phyloP scores from a whole-genome alignment of 169 alveolate genomes.

The Eimeria praecox region DNA sequence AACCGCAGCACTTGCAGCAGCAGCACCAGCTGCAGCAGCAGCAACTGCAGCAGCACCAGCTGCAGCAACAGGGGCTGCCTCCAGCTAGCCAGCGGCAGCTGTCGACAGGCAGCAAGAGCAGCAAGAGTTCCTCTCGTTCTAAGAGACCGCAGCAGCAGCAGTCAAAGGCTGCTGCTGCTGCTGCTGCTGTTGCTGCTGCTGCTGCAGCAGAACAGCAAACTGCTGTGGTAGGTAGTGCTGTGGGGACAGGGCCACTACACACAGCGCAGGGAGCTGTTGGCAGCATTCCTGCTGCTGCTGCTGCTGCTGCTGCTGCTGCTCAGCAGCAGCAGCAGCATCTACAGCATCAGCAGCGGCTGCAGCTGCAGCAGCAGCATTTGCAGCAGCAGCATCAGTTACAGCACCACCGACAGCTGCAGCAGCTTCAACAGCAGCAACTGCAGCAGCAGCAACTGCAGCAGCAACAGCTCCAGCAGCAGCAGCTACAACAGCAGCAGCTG shows the following conservation, averaged over 20 bases:
- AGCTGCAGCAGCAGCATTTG: background rate
- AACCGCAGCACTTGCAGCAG: slow-evolving; percentile 25
- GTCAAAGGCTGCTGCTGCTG: slow-evolving; percentile 30
- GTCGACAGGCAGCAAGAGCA: slow-evolving; percentile 52
- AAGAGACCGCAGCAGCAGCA: slow-evolving; percentile 65
- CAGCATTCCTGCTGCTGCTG: slow-evolving; percentile 36
- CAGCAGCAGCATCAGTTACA: slow-evolving; percentile 8
- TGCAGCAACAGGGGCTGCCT: slow-evolving; percentile 32
- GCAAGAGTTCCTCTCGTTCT: slow-evolving; percentile 29
- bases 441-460: slow-evolving; percentile 16
- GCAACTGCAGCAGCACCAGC: slow-evolving; percentile 48
- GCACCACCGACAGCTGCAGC: slow-evolving; percentile 15
- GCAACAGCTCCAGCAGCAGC: slow-evolving; percentile 39
- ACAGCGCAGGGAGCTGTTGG: slow-evolving; percentile 22
- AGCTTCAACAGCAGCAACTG: slow-evolving; percentile 4
- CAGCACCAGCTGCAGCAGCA: slow-evolving; percentile 51
- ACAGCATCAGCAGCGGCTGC: slow-evolving; percentile 8
- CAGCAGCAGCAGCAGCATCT: slow-evolving; percentile 11
- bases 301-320: slow-evolving; percentile 34
- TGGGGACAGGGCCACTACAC: background rate
- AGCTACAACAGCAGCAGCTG: slow-evolving; percentile 27
- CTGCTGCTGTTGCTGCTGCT: slow-evolving; percentile 35
- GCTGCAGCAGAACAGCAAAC: slow-evolving; percentile 20
- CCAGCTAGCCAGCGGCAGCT: slow-evolving; percentile 40
- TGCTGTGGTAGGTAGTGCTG: slow-evolving; percentile 37